Evolutionary conservation across 2,329 filamentous ascomycete species (phyloP).

Genomic region (Calonectria fujianensis): DNA sequence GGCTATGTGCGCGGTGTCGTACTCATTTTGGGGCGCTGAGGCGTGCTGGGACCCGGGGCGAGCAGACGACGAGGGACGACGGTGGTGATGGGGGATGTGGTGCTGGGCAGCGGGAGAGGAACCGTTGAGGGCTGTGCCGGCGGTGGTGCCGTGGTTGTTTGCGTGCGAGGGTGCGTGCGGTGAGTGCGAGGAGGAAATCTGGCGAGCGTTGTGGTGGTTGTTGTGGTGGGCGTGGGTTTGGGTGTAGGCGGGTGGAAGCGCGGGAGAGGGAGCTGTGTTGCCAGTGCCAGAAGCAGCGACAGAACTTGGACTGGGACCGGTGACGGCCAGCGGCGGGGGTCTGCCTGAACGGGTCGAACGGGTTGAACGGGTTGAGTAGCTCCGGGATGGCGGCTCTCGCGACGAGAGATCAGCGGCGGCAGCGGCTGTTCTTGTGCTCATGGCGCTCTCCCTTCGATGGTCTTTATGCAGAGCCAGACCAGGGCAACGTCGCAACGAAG

Average conservation of each 20-base stretch:
- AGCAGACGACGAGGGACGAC: conserved; percentile 64
- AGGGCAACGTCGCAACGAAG: conserved; percentile 12
- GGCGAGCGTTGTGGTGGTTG: conserved; percentile 51
- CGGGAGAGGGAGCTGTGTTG: conserved; percentile 44
- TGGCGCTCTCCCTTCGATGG: conserved; percentile 28
- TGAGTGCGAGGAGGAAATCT: conserved; percentile 52
- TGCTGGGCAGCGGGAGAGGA: conserved; percentile 50
- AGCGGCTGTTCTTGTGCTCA: conserved; percentile 53
- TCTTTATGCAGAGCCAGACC: conserved; percentile 14
- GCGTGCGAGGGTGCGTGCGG: conserved; percentile 50
- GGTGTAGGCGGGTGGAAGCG: conserved; percentile 41
- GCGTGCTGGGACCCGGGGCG: conserved; percentile 65
- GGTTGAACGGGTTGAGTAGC: conserved; percentile 60
- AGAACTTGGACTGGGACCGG: conserved; percentile 39
- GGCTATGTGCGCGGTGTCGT: conserved; percentile 82
- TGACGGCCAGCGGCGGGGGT: conserved; percentile 39
- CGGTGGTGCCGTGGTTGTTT: conserved; percentile 50
- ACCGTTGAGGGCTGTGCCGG: conserved; percentile 19
- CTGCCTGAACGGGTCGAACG: conserved; percentile 53
- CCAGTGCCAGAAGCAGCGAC: conserved; percentile 29
- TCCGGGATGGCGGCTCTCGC: conserved; percentile 57
- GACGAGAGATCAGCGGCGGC: conserved; percentile 51
- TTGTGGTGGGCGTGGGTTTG: conserved; percentile 26
- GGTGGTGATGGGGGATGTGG: conserved; percentile 59
- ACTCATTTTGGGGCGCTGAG: conserved; percentile 77